Evolutionary conservation across 768 basidiomycete species (phyloP).

Genomic region (Tricholoma sp.): DNA sequence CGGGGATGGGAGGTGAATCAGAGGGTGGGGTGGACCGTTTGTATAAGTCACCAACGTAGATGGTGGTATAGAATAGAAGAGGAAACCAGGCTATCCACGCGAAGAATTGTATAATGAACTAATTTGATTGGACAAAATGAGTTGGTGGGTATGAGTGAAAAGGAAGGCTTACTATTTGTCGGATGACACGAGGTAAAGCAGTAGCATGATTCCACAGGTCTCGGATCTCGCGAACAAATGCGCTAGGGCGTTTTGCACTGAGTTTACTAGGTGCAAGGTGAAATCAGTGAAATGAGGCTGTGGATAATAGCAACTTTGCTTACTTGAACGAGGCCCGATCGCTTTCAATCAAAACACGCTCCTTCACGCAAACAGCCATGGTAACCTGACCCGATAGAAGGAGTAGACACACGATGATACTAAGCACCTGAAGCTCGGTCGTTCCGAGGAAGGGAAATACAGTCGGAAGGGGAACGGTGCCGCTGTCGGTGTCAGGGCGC

Average conservation of each 20-base stretch:
- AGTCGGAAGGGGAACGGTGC: slow-evolving; percentile 70
- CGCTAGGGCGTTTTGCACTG: slow-evolving; percentile 22
- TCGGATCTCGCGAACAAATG: slow-evolving; percentile 40
- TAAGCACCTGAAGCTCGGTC: slow-evolving; percentile 77
- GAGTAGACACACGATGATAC: slow-evolving; percentile 66
- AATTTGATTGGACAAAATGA: neutral
- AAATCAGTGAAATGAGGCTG: neutral
- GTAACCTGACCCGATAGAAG: slow-evolving; percentile 62
- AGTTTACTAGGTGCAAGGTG: slow-evolving; percentile 5
- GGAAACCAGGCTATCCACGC: slow-evolving; percentile 93
- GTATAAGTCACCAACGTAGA: slow-evolving; percentile 88
- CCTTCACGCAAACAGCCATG: slow-evolving; percentile 60
- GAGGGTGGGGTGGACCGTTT: slow-evolving; percentile 37
- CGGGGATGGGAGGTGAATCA: slow-evolving; percentile 16
- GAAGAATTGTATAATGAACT: slow-evolving; percentile 82
- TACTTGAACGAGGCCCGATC: slow-evolving; percentile 6
- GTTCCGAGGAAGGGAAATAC: slow-evolving; percentile 71
- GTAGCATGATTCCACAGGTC: slow-evolving; percentile 70
- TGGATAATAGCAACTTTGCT: neutral
- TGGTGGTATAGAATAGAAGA: slow-evolving; percentile 79
- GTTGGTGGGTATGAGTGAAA: neutral
- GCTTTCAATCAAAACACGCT: slow-evolving; percentile 58
- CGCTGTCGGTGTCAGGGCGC: slow-evolving; percentile 37
- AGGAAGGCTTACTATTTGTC: slow-evolving; percentile 64
- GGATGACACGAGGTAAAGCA: slow-evolving; percentile 68